Percentiles rank a stretch among this genome's conserved stretches.
These are phyloP conservation scores for Populus hybrid DNA, from an alignment of 441 rosid species.

Conservation along the genomic window DNA sequence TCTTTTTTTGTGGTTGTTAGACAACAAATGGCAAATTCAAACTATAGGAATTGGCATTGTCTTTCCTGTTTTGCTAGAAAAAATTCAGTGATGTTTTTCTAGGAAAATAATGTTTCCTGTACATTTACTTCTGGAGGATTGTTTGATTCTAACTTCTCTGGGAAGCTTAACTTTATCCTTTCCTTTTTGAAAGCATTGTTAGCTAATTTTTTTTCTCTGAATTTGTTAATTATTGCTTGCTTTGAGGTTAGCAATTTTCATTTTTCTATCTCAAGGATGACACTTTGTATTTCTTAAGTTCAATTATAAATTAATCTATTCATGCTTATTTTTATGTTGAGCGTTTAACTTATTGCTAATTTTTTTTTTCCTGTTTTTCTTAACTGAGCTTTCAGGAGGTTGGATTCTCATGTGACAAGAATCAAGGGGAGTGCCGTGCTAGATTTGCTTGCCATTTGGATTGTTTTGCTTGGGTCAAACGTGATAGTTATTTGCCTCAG, in stretches of 20 bases:
- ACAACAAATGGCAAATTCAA: neutral
- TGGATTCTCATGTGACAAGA: slow-evolving; percentile 88
- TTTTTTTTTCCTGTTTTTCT: slow-evolving; percentile 15
- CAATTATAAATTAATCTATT: neutral
- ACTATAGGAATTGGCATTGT: neutral
- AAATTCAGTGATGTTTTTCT: neutral
- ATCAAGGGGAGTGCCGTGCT: slow-evolving; percentile 96
- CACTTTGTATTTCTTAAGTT: neutral
- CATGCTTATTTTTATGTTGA: neutral
- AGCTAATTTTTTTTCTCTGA: neutral
- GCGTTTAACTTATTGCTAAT: slow-evolving; percentile 8
- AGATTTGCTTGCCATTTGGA: slow-evolving; percentile 97
- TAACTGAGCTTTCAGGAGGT: slow-evolving; percentile 58
- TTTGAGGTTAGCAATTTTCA: slow-evolving; percentile 3
- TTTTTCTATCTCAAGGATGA: neutral
- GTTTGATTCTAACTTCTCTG: neutral
- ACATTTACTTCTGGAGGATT: neutral
- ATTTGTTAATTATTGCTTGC: neutral
- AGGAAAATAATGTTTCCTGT: neutral
- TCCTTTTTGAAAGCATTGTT: neutral
- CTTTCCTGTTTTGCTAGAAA: slow-evolving; percentile 1
- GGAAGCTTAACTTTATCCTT: neutral
- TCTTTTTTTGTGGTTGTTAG: neutral
- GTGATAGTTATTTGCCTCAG: slow-evolving; percentile 99
- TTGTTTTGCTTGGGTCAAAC: slow-evolving; percentile 99